Evolutionary conservation across 148 eudicot genomes (phyloP).

Genomic region (Rhododendron vialii): DNA sequence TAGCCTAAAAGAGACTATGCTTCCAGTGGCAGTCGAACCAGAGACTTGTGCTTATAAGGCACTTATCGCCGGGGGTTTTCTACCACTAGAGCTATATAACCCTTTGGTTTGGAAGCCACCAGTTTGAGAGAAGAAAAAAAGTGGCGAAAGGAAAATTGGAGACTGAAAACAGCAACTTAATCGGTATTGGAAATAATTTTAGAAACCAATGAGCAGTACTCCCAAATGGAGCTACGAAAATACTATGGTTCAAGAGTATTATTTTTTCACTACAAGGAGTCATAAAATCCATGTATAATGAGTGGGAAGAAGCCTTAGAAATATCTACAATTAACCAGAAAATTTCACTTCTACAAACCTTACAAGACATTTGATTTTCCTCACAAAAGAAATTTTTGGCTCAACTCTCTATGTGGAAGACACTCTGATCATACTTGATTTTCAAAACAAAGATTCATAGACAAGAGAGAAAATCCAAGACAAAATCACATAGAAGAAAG

Average conservation of each 20-base stretch:
- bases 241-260: background rate
- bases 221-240: background rate
- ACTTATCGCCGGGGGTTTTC: background rate
- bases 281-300: background rate
- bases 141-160: background rate
- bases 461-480: constrained; percentile 6
- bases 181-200: background rate
- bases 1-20: background rate
- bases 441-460: background rate
- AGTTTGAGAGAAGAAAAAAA: background rate
- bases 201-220: background rate
- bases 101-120: background rate
- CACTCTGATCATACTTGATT: background rate
- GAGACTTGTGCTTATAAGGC: background rate
- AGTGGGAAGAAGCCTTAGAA: background rate
- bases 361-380: background rate
- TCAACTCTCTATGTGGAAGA: background rate
- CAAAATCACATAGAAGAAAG: background rate
- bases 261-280: background rate
- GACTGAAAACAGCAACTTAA: background rate
- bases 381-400: background rate
- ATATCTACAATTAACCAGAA: background rate
- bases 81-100: background rate
- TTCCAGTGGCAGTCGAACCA: background rate
- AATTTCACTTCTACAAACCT: background rate